Percentiles rank a stretch among this genome's conserved stretches.
These are phyloP conservation scores for Peronospora belbahrii DNA, from an alignment of 352 stramenopile genomes.

Conservation along the genomic window DNA sequence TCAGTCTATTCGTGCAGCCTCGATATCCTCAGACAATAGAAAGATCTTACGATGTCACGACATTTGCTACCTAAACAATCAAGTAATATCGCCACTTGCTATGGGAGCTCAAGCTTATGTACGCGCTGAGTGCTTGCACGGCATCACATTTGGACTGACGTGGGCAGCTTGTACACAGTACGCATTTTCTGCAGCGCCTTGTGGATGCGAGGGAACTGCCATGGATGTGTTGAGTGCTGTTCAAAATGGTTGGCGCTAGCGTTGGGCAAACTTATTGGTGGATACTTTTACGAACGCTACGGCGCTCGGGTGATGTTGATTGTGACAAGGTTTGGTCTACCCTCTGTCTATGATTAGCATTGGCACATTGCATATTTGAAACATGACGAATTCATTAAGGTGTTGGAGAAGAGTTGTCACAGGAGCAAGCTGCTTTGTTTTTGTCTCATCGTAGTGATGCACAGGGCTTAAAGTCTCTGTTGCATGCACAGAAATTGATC, in stretches of 20 bases:
- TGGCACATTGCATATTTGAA: conserved; percentile 49
- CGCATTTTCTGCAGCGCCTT: too few species aligned
- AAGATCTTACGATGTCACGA: too few species aligned
- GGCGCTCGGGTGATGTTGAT: conserved; percentile 58
- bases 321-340: conserved; percentile 46
- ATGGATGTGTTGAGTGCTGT: too few species aligned
- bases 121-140: conserved; percentile 51
- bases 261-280: conserved; percentile 53
- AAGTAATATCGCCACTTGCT: too few species aligned
- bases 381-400: conserved; percentile 17
- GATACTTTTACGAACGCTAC: conserved; percentile 71
- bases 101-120: conserved; percentile 67
- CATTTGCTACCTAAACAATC: too few species aligned
- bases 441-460: conserved; percentile 17
- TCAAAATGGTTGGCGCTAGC: conserved; percentile 61
- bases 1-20: too few species aligned
- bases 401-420: conserved; percentile 9
- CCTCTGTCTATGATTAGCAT: conserved; percentile 53
- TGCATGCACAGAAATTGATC: conserved; percentile 6
- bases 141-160: too few species aligned
- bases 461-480: conserved; percentile 17
- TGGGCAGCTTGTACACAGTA: too few species aligned
- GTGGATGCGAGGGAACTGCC: too few species aligned
- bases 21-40: too few species aligned
- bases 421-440: conserved; percentile 15